Evolutionary conservation across 1,284 basidiomycete genomes (phyloP), one percentile per base, ranked within the genome.

Genomic region (Phylloporus sp.): DNA sequence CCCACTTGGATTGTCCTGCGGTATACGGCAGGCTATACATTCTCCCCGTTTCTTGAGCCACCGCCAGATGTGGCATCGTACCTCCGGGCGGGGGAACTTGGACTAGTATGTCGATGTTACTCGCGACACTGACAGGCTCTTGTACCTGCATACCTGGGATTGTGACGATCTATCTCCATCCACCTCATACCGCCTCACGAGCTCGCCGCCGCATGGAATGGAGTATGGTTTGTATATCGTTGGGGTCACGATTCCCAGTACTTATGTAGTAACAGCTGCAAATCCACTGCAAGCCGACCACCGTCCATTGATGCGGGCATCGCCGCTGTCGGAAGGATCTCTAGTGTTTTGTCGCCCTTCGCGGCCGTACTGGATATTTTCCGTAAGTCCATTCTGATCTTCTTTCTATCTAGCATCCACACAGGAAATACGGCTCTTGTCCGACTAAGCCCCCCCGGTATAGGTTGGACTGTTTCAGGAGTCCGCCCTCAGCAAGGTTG

Each of bases 31-130:
- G 44, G 53, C 49, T 53, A 28, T 56, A 26, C 44, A 24, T 46
- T 57, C n/a, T 20, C 24, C 15, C n/a, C 37, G 28, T 24, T 34
- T 28, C 40, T 63, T 62, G 56, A 66, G 34, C 24, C n/a, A 50
- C 56, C 28, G 24, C 44, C 29, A 2, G 28, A 28, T 15, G 56
- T 24, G 13, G 50, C n/a, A 28, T n/a, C n/a, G n/a, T 40, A 37
- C 31, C 29, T 54, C 24, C 49, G 22, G 17, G 47, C 44, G 37
- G 24, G 26, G 52, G 42, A 26, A 55, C 55, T 70, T 47, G 22
- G 46, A 37, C 32, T 28, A 34, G 22, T 62, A 31, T 51, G 62
- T 32, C 29, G 42, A 34, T 39, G 20, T 56, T 12, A 26, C 37
- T 42, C 39, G 44, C 52, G 46, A 67, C 22, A 17, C 20, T 32